Percentiles rank a stretch among this genome's conserved stretches.
These are phyloP conservation scores for Saccharomyces pastorianus DNA, from an alignment of 1,139 yeast species.

Conservation along the genomic window DNA sequence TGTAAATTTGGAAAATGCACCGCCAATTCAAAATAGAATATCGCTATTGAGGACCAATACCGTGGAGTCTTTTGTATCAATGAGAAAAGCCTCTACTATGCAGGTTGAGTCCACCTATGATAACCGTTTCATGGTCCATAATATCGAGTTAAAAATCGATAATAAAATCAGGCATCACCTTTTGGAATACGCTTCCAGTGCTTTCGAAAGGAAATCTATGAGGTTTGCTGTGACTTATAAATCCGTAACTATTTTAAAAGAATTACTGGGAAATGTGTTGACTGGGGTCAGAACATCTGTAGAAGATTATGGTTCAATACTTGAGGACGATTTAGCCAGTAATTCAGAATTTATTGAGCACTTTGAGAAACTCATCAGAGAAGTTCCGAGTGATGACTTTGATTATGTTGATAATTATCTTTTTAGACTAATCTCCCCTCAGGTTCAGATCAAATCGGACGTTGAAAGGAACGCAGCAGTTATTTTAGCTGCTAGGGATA, in stretches of 20 bases:
- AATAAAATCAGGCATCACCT: slow-evolving; percentile 53
- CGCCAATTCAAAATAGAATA: background rate
- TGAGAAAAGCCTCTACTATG: slow-evolving; percentile 32
- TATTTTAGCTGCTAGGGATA: slow-evolving; percentile 58
- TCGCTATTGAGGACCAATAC: slow-evolving; percentile 21
- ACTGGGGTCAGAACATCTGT: slow-evolving; percentile 13
- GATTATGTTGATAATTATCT: slow-evolving; percentile 54
- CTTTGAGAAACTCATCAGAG: slow-evolving; percentile 46
- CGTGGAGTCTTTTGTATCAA: slow-evolving; percentile 29
- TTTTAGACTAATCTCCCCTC: slow-evolving; percentile 71
- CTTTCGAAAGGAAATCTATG: slow-evolving; percentile 50
- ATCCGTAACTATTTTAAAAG: slow-evolving; percentile 63
- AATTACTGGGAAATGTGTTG: slow-evolving; percentile 32
- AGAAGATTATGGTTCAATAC: slow-evolving; percentile 16
- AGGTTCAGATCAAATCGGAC: slow-evolving; percentile 66
- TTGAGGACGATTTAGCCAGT: slow-evolving; percentile 18
- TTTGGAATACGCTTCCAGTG: slow-evolving; percentile 49
- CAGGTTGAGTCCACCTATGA: slow-evolving; percentile 43
- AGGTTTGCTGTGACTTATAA: slow-evolving; percentile 58
- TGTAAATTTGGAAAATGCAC: background rate
- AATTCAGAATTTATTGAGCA: slow-evolving; percentile 33
- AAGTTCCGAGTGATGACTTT: slow-evolving; percentile 36
- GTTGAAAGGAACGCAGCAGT: slow-evolving; percentile 55
- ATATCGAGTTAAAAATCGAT: slow-evolving; percentile 66
- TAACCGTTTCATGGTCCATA: slow-evolving; percentile 72